Conservation (phyloP, 129 eudicot genomes). For the Pittosporum tobira region DNA sequence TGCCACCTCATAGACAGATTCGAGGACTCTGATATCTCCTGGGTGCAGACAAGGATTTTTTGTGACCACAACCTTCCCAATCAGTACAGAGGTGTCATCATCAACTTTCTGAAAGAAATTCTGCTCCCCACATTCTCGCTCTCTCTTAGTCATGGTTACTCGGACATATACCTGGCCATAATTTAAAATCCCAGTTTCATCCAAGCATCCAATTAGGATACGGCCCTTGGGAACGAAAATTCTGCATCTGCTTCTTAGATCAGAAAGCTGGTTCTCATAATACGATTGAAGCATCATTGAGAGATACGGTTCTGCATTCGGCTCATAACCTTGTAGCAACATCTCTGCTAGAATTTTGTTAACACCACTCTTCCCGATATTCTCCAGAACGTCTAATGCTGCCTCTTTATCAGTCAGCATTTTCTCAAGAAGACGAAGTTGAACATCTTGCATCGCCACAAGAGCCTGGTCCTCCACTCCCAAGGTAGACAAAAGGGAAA, state of each 20-base stretch:
- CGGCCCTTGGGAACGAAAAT: slow-evolving; percentile 80
- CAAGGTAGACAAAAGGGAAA: slow-evolving; percentile 68
- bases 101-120: slow-evolving; percentile 47
- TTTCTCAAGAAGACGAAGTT: slow-evolving; percentile 35
- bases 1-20: slow-evolving; percentile 58
- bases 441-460: slow-evolving; percentile 45
- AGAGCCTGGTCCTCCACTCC: slow-evolving; percentile 59
- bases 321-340: slow-evolving; percentile 69
- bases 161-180: slow-evolving; percentile 78
- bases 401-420: slow-evolving; percentile 56
- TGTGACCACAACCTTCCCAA: slow-evolving; percentile 84
- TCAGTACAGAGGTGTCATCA: slow-evolving; percentile 44
- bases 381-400: slow-evolving; percentile 60
- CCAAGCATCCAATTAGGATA: slow-evolving; percentile 78
- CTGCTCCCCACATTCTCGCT: slow-evolving; percentile 34
- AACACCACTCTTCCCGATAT: slow-evolving; percentile 43
- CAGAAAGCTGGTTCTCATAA: slow-evolving; percentile 46
- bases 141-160: slow-evolving; percentile 49
- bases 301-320: slow-evolving; percentile 70
- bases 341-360: slow-evolving; percentile 52
- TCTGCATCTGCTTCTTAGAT: slow-evolving; percentile 60
- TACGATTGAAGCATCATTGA: slow-evolving; percentile 70
- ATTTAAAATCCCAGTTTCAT: slow-evolving; percentile 70
- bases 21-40: slow-evolving; percentile 92
- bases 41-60: slow-evolving; percentile 96